Evolutionary conservation across 306 rosid species (phyloP), one percentile per base, ranked within the genome.

Genomic region (Fagus crenata): DNA sequence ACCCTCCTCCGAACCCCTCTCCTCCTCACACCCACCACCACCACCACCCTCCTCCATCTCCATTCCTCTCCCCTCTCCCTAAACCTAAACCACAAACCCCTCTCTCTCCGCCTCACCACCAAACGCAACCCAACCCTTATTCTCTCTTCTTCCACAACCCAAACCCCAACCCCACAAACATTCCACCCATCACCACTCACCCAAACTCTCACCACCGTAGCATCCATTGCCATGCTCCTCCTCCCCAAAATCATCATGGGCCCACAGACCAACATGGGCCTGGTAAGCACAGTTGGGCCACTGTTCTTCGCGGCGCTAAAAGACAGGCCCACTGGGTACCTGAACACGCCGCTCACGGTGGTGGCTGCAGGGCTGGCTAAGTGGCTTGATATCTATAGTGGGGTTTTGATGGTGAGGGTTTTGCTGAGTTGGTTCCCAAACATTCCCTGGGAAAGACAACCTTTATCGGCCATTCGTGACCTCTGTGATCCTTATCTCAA

Each of bases 401-500:
- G 98, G 13, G 98, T 96, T 5, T 80, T 95, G 88, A 85, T 95
- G 92, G 97, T 95, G 77, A 87, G 99, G 90, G 99, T 95, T 80
- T 81, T 95, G 51, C 95, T 95, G 42, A 92, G 97, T 74, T 95
- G 99, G 99, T 95, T 95, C 85, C 99, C 99, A 0, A 95, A 94
- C 36, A 92, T 94, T 74, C 97, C 98, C 0, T 94, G 97, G 98
- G 98, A 95, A 3, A 85, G 92, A 0, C 98, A 96, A 59, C 99
- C 99, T 6, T 87, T 95, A 0, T 95, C 96, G 0, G 97, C 97
- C 0, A 95, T 95, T 15, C 73, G 97, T 0, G 99, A 95, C 84
- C 93, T 95, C 4, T 95, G 99, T 17, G 99, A 91, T 81, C 98
- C 98, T 0, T 96, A 92, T 79, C 84, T 96, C 18, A 91, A 90